Evolutionary conservation across 768 basidiomycete genomes (phyloP).

Genomic region (Pisolithus albus): DNA sequence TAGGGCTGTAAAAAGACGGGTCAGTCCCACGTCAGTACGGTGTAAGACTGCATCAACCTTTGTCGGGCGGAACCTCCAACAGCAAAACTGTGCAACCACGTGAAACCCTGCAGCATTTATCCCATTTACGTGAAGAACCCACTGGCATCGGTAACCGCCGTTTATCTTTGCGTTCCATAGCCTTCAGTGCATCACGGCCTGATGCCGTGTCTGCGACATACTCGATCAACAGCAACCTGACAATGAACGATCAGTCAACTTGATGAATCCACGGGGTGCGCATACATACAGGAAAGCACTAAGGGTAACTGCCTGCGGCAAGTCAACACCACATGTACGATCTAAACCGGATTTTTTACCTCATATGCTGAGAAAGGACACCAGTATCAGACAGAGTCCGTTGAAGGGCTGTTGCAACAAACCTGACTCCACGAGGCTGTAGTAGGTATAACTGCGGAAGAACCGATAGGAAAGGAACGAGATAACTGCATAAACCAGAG

Average conservation of each 20-base stretch:
- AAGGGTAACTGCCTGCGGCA: slow-evolving; percentile 61
- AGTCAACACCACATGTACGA: slow-evolving; percentile 9
- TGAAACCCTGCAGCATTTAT: neutral
- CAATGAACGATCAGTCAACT: neutral
- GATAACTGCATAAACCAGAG: slow-evolving; percentile 71
- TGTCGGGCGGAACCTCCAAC: slow-evolving; percentile 74
- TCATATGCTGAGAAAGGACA: slow-evolving; percentile 49
- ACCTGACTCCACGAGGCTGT: slow-evolving; percentile 46
- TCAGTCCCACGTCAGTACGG: slow-evolving; percentile 5
- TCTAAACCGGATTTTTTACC: slow-evolving; percentile 31
- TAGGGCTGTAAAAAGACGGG: slow-evolving; percentile 44
- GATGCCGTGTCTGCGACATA: slow-evolving; percentile 68
- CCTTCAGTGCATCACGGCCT: slow-evolving; percentile 56
- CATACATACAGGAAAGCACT: slow-evolving; percentile 76
- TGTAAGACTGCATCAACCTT: slow-evolving; percentile 38
- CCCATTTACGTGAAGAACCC: slow-evolving; percentile 18
- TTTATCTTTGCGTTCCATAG: slow-evolving; percentile 78
- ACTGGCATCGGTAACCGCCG: slow-evolving; percentile 61
- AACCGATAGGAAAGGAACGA: slow-evolving; percentile 84
- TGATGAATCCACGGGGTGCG: neutral
- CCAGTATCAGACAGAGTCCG: slow-evolving; percentile 21
- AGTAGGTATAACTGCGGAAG: slow-evolving; percentile 72
- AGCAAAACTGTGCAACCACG: slow-evolving; percentile 54
- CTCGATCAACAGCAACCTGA: slow-evolving; percentile 73
- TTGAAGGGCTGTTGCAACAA: slow-evolving; percentile 11